A percentile compares a stretch with the other conserved stretches of the same genome.
phyloP scores from a whole-genome alignment of 1,284 basidiomycete genomes.

The Neonothopanus nambi region DNA sequence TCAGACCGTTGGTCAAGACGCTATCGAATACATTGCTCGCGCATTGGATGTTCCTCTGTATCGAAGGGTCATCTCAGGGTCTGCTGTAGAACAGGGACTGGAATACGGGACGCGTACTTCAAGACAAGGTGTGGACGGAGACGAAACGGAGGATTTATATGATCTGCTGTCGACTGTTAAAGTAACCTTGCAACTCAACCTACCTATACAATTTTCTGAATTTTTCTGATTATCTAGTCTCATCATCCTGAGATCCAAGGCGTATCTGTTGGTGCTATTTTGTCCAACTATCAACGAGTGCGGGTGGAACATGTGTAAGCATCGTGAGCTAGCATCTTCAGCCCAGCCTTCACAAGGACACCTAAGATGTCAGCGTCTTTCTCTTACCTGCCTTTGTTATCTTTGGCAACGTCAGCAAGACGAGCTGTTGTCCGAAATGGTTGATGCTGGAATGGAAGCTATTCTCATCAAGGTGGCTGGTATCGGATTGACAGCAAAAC shows the following conservation, averaged over 20 bases:
- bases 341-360: constrained; percentile 3
- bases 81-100: constrained; percentile 76
- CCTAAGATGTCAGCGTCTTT: constrained; percentile 72
- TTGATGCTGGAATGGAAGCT: constrained; percentile 75
- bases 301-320: constrained; percentile 95
- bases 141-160: constrained; percentile 96
- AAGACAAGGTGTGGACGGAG: constrained; percentile 62
- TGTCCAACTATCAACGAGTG: constrained; percentile 96
- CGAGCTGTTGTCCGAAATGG: constrained; percentile 87
- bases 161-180: constrained; percentile 78
- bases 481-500: constrained; percentile 77
- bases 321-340: not conserved
- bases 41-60: constrained; percentile 89
- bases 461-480: constrained; percentile 97
- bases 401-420: constrained; percentile 94
- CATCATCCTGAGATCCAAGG: constrained; percentile 84
- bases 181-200: constrained; percentile 41
- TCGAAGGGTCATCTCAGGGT: constrained; percentile 78
- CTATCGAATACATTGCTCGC: constrained; percentile 83
- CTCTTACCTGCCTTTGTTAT: constrained; percentile 81
- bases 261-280: constrained; percentile 93
- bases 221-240: constrained; percentile 41
- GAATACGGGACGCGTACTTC: constrained; percentile 80
- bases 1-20: constrained; percentile 97
- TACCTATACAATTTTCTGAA: constrained; percentile 7